Base-by-base conservation (phyloP, 306 rosid species). In the Dryas alaskensis region DNA sequence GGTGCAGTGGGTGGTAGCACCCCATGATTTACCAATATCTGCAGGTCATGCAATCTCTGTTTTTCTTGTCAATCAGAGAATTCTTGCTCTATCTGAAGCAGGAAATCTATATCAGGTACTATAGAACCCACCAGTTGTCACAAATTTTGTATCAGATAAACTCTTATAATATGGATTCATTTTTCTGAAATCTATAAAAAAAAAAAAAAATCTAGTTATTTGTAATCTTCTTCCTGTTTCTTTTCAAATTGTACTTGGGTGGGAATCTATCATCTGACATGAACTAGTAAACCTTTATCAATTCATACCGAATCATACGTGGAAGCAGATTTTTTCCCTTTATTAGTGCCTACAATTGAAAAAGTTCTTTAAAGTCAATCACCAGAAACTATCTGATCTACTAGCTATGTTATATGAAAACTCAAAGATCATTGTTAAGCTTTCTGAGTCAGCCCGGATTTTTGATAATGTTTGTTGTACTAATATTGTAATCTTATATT, bases 1-100 rank as follows among this genome's bases (percentile, higher is more conserved):
- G 70, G 80, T 89, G n/a, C 96, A 91, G 79, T 93, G 98, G 97
- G 94, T 88, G 50, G 47, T 88, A 57, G 92, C 96, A 66, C 96
- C 98, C 22, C 97, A 93, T 81, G 97, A 89, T 67, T 85, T 93
- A 17, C 98, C 96, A 44, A 5, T 84, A 60, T 80, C 79, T 17
- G 89, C 73, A 10, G 96, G 86, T 25, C 86, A 68, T 53, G 97
- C 97, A 39, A 16, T 81, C 45, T 81, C 89, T 8, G 89, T 93
- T 75, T 91, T 89, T 63, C 61, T 83, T 77, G 85, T 93, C 80
- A 86, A 81, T 72, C 92, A 86, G 57, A 86, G 84, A 13, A 79
- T 91, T 80, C 90, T 93, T 77, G 93, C 96, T 84, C 80, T 91
- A 11, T 88, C 97, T 67, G 94, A 93, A 82, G 60, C 89, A 47